phyloP scores from a whole-genome alignment of 129 eudicot genomes.

The Lonicera japonica region DNA sequence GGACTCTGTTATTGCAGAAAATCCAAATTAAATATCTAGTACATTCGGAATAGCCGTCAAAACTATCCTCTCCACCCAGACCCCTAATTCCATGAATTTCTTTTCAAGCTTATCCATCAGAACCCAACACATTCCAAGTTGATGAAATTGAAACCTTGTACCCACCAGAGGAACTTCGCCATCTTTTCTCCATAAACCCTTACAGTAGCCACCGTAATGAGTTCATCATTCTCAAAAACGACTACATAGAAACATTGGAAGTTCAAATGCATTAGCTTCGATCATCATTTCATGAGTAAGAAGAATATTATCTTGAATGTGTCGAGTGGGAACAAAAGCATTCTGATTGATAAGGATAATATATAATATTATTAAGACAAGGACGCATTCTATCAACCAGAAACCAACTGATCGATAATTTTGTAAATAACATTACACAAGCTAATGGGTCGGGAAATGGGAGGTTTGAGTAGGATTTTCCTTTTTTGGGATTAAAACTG shows the following conservation, averaged over 20 bases:
- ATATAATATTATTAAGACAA: too few species aligned
- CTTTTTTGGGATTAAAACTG: too few species aligned
- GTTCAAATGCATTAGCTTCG: slow-evolving; percentile 75
- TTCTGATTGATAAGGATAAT: too few species aligned
- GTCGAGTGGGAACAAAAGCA: too few species aligned
- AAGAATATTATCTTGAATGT: too few species aligned
- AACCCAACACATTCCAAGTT: slow-evolving; percentile 91
- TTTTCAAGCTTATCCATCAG: slow-evolving; percentile 77
- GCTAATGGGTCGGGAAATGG: too few species aligned
- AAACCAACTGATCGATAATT: too few species aligned
- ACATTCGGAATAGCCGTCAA: slow-evolving; percentile 74
- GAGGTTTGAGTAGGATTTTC: too few species aligned
- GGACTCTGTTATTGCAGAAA: slow-evolving; percentile 44
- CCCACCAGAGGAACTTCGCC: slow-evolving; percentile 93
- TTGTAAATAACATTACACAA: too few species aligned
- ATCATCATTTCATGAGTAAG: too few species aligned
- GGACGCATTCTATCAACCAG: too few species aligned
- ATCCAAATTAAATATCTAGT: slow-evolving; percentile 83
- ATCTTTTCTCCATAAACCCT: slow-evolving; percentile 77
- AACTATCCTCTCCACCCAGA: slow-evolving; percentile 74
- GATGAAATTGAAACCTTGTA: slow-evolving; percentile 74
- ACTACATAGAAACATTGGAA: slow-evolving; percentile 78
- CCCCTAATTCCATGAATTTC: slow-evolving; percentile 63
- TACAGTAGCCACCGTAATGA: slow-evolving; percentile 61
- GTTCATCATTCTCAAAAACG: slow-evolving; percentile 88